Evolutionary conservation across 2,329 filamentous ascomycete genomes (phyloP), one percentile per base, ranked within the genome.

Genomic region (Eutypella sp.): DNA sequence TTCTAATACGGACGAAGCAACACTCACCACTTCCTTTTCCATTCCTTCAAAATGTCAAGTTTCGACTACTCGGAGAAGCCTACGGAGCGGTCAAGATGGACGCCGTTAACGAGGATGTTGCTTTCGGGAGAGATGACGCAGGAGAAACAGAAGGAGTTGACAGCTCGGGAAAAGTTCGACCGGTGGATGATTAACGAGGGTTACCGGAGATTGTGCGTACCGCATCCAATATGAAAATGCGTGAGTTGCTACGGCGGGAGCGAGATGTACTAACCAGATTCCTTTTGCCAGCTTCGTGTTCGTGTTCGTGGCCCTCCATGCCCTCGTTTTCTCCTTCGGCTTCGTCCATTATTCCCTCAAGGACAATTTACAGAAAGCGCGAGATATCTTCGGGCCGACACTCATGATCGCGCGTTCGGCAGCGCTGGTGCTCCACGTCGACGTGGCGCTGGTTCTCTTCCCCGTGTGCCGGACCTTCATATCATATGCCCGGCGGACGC

Each of bases 131-230:
- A 90, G 70, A 86, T 91, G 79, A 88, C 82, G 45, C 82, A 83
- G 58, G 84, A 89, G 62, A 78, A 73, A 59, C 82, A 85, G 55
- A 82, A 82, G 62, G 77, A 83, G 46, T 70, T 92, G 56, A 81
- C 80, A 20, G 67, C 79, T 51, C 78, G 79, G 60, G 85, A 92
- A 65, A 85, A 79, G 63, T 85, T 92, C 61, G 85, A 91, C 65
- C 75, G 83, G 54, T 93, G 88, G 88, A 91, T 93, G 87, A 85
- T 92, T 50, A 92, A 92, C 63, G 88, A 92, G 64, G 88, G 88
- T 49, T 90, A 89, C 64, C 78, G 86, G 63, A 76, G 86, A 80
- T 76, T 92, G 81, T 89, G 74, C 47, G 84, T 78, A 45, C 16
- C 22, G n/a, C n/a, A n/a, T n/a, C n/a, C n/a, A n/a, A n/a, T n/a